phyloP scores from a whole-genome alignment of 495 filamentous ascomycete species.

The Penicillium canescens region DNA sequence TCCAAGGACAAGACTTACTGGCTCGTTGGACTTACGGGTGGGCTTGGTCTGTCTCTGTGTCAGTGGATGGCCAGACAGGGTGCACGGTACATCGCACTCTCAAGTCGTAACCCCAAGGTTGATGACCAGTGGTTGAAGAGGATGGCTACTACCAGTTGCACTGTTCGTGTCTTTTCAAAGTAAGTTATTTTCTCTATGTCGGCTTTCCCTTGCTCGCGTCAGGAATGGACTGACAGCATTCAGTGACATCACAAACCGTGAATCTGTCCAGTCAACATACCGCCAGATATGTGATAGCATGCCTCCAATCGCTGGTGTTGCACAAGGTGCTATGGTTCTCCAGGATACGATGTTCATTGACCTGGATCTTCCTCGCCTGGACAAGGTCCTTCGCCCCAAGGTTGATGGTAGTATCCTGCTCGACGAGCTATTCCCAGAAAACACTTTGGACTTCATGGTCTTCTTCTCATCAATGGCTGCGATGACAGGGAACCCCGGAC shows the following conservation, averaged over 20 bases:
- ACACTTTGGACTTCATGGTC: slow-evolving; percentile 46
- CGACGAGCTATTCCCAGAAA: slow-evolving; percentile 37
- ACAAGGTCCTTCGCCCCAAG: slow-evolving; percentile 51
- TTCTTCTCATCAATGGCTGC: slow-evolving; percentile 32
- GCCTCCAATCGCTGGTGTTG: slow-evolving; percentile 55
- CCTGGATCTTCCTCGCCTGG: slow-evolving; percentile 53
- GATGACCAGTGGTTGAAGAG: slow-evolving; percentile 47
- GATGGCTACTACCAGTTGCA: slow-evolving; percentile 25
- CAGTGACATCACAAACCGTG: slow-evolving; percentile 19
- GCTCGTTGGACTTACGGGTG: slow-evolving; percentile 57
- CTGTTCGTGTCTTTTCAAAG: slow-evolving; percentile 19
- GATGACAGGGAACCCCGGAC: slow-evolving; percentile 40
- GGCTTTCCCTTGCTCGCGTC: background rate
- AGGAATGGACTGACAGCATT: background rate
- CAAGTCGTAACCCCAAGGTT: slow-evolving; percentile 57
- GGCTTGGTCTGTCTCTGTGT: slow-evolving; percentile 59
- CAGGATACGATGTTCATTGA: slow-evolving; percentile 58
- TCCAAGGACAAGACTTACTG: slow-evolving; percentile 52
- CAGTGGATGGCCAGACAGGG: slow-evolving; percentile 56
- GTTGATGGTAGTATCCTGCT: slow-evolving; percentile 38
- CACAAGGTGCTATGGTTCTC: slow-evolving; percentile 45
- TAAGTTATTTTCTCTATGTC: slow-evolving; percentile 7
- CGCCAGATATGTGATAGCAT: slow-evolving; percentile 24
- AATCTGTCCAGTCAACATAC: slow-evolving; percentile 41
- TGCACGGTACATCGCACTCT: slow-evolving; percentile 53